Base-by-base conservation (phyloP, 768 basidiomycete species). In the Neoboletus subvelutipes region DNA sequence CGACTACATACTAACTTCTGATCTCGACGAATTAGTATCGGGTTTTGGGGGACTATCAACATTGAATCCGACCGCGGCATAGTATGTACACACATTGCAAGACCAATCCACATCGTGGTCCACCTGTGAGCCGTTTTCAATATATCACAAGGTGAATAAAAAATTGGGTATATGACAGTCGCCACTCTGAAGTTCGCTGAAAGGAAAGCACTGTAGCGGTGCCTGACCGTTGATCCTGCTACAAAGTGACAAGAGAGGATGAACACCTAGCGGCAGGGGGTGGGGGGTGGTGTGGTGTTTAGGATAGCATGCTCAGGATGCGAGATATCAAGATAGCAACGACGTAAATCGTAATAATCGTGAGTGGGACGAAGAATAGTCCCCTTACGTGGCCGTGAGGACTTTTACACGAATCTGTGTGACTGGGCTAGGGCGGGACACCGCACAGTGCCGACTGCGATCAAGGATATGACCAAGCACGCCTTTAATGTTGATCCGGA, bases 301-400 rank as follows among this genome's bases (percentile, higher is more conserved):
- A 39, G 45, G 50, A 65, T 61, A 70, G 62, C 67, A 57, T 66
- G 67, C 56, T 37, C 13, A 43, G 36, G 49, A 43, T 52, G 59
- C 51, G 52, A 62, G 64, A 69, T 59, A 64, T 62, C 66, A 66
- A 64, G 57, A 71, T 57, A 69, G 67, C 68, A 60, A 45, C 33
- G 52, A 52, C 47, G 51, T 68, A 67, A 69, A 68, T 67, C 59
- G 49, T 58, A 56, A 63, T 51, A 48, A 41, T 54, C 61, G 50
- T 61, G 60, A 68, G 52, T 47, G 54, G 53, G 36, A 45, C 43
- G 20, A 33, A 42, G 47, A 49, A 39, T 11, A 18, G 22, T 49
- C 42, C 57, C 22, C 18, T 39, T 36, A 48, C 41, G 49, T 53
- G 55, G 54, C 42, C 50, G 36, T 47, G 55, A 51, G 52, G 50